Evolutionary conservation across 2,329 filamentous ascomycete genomes (phyloP).

Genomic region (Xylaria sp.): DNA sequence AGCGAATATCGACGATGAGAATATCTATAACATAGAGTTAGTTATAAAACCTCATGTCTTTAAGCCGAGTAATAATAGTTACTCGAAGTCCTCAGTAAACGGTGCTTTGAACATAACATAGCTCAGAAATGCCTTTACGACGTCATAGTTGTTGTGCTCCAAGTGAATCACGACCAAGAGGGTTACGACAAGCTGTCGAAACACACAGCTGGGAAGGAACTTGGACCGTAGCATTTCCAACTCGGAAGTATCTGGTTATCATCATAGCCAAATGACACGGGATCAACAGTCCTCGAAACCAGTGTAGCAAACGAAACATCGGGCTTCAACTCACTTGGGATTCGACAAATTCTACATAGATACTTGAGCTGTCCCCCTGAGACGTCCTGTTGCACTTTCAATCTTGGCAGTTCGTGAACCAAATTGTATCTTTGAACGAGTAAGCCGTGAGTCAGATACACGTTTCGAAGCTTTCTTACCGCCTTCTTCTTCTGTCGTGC

Average conservation of each 20-base stretch:
- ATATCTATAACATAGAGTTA: not conserved
- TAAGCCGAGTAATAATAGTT: not conserved
- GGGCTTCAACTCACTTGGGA: constrained; percentile 21
- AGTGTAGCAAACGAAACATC: not conserved
- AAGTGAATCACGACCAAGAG: constrained; percentile 49
- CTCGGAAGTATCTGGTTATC: constrained; percentile 83
- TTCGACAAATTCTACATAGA: constrained; percentile 47
- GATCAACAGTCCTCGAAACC: not conserved
- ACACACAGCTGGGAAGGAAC: constrained; percentile 56
- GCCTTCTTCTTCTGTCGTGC: constrained; percentile 93
- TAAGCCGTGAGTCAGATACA: constrained; percentile 24
- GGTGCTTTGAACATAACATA: constrained; percentile 44
- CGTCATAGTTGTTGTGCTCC: constrained; percentile 58
- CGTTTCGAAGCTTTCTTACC: constrained; percentile 59
- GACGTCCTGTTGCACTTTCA: constrained; percentile 68
- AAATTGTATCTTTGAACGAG: constrained; percentile 75
- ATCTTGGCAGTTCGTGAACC: constrained; percentile 86
- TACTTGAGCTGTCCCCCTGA: constrained; percentile 75
- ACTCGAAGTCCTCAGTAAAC: not conserved
- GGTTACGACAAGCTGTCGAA: constrained; percentile 61
- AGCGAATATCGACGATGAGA: not conserved
- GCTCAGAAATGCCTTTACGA: constrained; percentile 76
- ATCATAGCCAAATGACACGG: constrained; percentile 65
- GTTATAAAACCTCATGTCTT: not conserved
- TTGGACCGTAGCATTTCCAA: constrained; percentile 46